Base-by-base conservation (phyloP, 805 yeast genomes). In the Clavispora phyllophila region DNA sequence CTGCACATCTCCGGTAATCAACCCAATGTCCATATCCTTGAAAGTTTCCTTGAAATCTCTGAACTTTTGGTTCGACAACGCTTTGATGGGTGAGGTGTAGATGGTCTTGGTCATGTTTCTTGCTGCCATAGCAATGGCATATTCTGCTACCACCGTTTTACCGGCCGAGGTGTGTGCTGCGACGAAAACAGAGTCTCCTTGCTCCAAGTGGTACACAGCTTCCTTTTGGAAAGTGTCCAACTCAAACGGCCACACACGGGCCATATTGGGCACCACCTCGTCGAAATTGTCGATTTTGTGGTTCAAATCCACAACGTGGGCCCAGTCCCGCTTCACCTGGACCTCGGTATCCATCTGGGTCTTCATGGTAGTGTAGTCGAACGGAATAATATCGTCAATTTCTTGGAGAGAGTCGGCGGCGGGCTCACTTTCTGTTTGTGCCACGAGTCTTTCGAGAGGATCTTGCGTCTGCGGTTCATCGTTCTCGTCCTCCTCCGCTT, bases 151-250 rank as follows among this genome's bases (percentile, higher is more conserved):
- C 3, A 91, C 99, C 0, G 99, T 91, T 58, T 91, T 91, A 65
- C 99, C 99, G 0, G 99, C 99, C 3, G 98, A 91, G 0, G 99
- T 91, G 62, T 91, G 99, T 0, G 99, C 99, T 3, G 98, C 98
- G 3, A 93, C 96, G 65, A 93, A 93, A 3, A 93, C 99, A 7
- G 98, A 91, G 58, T 93, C 99, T 29, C 98, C 98, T 62, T 89
- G 96, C 58, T 93, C 99, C 47, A 93, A 70, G 63, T 90, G 98
- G 58, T 86, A 93, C 0, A 93, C 85, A 0, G 99, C 99, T 65
- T 93, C 98, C 58, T 93, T 89, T 61, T 93, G 99, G 65, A 93
- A 93, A 26, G 85, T 82, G 65, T 93, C 99, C 37, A 93, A 72
- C 60, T 89, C 91, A 57, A 93, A 93, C 0, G 99, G 97, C 93